A percentile compares a stretch with the other conserved stretches of the same genome.
Evolutionary conservation across 2,329 filamentous ascomycete species (phyloP).

Genomic region (Plectosphaerella cucumerina): DNA sequence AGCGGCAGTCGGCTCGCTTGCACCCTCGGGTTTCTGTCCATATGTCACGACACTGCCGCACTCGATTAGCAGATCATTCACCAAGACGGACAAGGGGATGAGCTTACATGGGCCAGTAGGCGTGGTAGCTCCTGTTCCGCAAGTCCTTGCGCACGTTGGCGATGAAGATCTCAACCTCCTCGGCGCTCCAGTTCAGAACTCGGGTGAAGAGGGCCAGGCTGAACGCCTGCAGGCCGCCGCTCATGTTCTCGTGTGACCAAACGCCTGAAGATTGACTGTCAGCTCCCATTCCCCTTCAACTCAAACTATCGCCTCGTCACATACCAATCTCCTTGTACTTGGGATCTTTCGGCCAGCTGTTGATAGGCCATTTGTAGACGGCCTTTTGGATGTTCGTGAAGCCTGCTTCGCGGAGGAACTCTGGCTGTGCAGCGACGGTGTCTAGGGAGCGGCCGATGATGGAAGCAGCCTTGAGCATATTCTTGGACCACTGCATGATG

Average conservation of each 20-base stretch:
- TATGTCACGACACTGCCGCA: too few relatives aligned
- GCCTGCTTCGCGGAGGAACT: constrained; percentile 44
- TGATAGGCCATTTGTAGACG: constrained; percentile 45
- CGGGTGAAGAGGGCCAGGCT: constrained; percentile 31
- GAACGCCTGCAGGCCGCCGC: constrained; percentile 26
- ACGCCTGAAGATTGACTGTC: not conserved
- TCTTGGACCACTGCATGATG: constrained; percentile 24
- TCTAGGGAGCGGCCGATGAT: constrained; percentile 23
- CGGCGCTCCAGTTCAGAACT: constrained; percentile 24
- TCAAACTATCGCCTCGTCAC: not conserved
- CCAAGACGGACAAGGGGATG: too few relatives aligned
- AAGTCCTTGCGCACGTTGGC: constrained; percentile 26
- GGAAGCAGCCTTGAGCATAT: constrained; percentile 24
- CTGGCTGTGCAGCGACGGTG: constrained; percentile 22
- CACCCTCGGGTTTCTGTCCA: too few relatives aligned
- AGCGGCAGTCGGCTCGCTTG: too few relatives aligned
- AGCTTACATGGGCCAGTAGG: constrained; percentile 35
- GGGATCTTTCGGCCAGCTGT: constrained; percentile 46
- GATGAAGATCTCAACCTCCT: constrained; percentile 28
- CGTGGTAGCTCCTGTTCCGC: constrained; percentile 26
- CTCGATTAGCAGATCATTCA: too few relatives aligned
- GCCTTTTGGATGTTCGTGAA: constrained; percentile 47
- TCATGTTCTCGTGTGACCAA: constrained; percentile 28
- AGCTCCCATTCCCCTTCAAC: not conserved
- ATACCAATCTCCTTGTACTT: constrained; percentile 47